Evolutionary conservation across 179 eudicot species (phyloP), one percentile per base, ranked within the genome.

Genomic region (Spergularia azorica): DNA sequence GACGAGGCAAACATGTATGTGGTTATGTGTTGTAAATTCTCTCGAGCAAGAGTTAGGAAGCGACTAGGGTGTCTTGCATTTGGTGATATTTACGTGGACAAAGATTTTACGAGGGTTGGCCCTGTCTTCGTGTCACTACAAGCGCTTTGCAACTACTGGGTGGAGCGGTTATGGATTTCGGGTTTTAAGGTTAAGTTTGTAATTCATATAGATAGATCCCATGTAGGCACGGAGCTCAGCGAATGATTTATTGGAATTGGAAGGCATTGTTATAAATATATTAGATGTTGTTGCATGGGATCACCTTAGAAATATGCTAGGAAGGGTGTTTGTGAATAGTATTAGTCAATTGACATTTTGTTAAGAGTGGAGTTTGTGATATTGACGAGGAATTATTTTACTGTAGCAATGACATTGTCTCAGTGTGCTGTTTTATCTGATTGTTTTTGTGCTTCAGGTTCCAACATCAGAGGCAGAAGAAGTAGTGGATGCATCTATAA

Each of bases 381-480:
- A 11, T 68, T 38, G 9, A 9, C 11, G 10, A 17, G 46, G 21
- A 15, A 20, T 62, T 38, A 26, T n/a, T 50, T 56, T 36, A 17
- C 18, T 54, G 6, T 14, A 16, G n/a, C 50, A 39, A 57, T n/a
- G 36, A 59, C 18, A 2, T 15, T 16, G n/a, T 43, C 16, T 36
- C 9, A 9, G 12, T 59, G 26, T 20, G 62, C 16, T 75, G 63
- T 6, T 64, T 61, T 15, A n/a, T 41, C 61, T 70, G 64, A 65
- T 43, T 68, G 46, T 50, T 20, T 15, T 69, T 50, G 2, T 71
- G 70, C 18, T 39, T 26, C 75, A 89, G 97, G 88, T 76, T 74
- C 79, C 81, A 18, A 56, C 20, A 18, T 39, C 38, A 56, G 73
- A 79, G 79, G 88, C 77, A 36, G 77, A 76, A 71, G 72, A 73